Evolutionary conservation across 2,329 filamentous ascomycete genomes (phyloP).

Genomic region (Verticillium tricorpus): DNA sequence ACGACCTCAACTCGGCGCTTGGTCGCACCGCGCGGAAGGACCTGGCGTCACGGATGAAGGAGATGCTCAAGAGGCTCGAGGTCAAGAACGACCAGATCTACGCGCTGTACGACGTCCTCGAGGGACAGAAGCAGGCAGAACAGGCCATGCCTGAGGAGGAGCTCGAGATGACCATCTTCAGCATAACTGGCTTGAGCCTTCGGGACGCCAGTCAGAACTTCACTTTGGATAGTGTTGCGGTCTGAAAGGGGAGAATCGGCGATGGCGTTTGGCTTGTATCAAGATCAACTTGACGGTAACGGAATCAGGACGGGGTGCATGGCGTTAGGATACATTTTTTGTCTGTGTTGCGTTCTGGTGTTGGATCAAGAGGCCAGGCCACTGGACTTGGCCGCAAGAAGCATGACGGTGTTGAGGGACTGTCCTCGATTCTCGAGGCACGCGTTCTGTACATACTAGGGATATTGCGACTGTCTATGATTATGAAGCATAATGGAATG

Average conservation of each 20-base stretch:
- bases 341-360: neutral
- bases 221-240: slow-evolving; percentile 36
- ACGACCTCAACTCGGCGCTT: slow-evolving; percentile 60
- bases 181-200: slow-evolving; percentile 43
- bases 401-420: neutral
- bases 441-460: neutral
- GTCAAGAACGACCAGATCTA: slow-evolving; percentile 78
- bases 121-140: slow-evolving; percentile 67
- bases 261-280: neutral
- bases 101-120: slow-evolving; percentile 75
- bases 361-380: neutral
- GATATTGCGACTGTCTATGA: neutral
- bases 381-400: neutral
- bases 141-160: slow-evolving; percentile 59
- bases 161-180: slow-evolving; percentile 59
- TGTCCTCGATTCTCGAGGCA: neutral
- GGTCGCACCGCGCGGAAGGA: slow-evolving; percentile 60
- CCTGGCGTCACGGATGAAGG: slow-evolving; percentile 57
- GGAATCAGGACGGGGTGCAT: neutral
- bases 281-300: no score
- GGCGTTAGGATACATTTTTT: neutral
- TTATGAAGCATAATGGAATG: neutral
- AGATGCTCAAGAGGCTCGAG: slow-evolving; percentile 60
- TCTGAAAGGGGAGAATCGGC: slow-evolving; percentile 5
- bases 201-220: slow-evolving; percentile 36